phyloP scores from a whole-genome alignment of 2,329 filamentous ascomycete species.

The Xylariales sp. region DNA sequence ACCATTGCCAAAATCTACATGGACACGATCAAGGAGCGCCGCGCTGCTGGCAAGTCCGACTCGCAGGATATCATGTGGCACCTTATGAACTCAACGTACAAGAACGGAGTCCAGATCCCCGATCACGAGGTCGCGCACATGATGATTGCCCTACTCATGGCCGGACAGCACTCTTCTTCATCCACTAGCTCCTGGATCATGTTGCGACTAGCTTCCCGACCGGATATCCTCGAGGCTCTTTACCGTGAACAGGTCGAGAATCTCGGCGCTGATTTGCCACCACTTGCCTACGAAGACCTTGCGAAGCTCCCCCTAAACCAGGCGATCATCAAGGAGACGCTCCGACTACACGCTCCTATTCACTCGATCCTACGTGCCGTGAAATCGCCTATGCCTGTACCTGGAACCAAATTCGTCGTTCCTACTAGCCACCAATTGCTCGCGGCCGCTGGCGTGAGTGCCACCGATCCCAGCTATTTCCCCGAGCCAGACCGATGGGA shows the following conservation, averaged over 20 bases:
- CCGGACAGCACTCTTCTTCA: conserved; percentile 88
- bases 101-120: conserved; percentile 81
- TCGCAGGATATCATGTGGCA: conserved; percentile 88
- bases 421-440: conserved; percentile 85
- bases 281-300: conserved; percentile 81
- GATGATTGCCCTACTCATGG: conserved; percentile 95
- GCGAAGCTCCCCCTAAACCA: conserved; percentile 83
- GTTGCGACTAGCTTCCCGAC: conserved; percentile 80
- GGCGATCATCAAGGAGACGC: conserved; percentile 89
- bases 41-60: conserved; percentile 62
- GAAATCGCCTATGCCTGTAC: conserved; percentile 85
- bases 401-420: conserved; percentile 84
- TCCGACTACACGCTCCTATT: conserved; percentile 90
- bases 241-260: conserved; percentile 82
- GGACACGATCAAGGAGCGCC: conserved; percentile 81
- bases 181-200: conserved; percentile 88
- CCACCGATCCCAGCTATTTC: conserved; percentile 79
- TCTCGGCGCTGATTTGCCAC: conserved; percentile 79
- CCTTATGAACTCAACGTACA: conserved; percentile 86
- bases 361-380: conserved; percentile 95
- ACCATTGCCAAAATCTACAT: conserved; percentile 86
- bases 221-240: conserved; percentile 82
- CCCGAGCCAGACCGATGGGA: conserved; percentile 86
- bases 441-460: conserved; percentile 85
- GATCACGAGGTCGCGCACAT: conserved; percentile 90